Evolutionary conservation across 2,329 filamentous ascomycete genomes (phyloP).

Genomic region (Botrytis squamosa): DNA sequence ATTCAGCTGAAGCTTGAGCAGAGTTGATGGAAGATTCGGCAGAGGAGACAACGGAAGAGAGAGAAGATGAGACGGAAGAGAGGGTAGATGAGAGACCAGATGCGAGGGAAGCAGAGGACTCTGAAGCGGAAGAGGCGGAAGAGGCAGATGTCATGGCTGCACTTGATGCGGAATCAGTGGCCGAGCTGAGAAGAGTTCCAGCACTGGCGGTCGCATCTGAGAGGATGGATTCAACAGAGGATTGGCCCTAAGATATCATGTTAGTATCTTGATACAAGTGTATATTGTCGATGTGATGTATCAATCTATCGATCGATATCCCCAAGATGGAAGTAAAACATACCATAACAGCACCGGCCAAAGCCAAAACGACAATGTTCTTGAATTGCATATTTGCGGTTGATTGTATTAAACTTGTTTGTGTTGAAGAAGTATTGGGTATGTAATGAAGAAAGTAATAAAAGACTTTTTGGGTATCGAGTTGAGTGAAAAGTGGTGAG

Average conservation of each 20-base stretch:
- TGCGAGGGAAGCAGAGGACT: neutral
- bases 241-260: constrained; percentile 25
- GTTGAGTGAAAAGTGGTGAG: neutral
- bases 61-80: neutral
- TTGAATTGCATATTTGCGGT: constrained; percentile 36
- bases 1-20: neutral
- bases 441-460: neutral
- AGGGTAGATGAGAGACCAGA: neutral
- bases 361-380: constrained; percentile 33
- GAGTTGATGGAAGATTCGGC: constrained; percentile 1
- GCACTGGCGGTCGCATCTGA: constrained; percentile 12
- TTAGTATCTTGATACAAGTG: neutral
- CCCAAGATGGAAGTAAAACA: neutral
- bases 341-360: constrained; percentile 32
- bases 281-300: neutral
- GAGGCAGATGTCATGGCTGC: neutral
- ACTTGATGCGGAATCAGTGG: neutral
- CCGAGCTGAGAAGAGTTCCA: neutral
- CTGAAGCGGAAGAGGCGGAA: neutral
- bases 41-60: neutral
- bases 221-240: constrained; percentile 3
- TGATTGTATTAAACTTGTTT: neutral
- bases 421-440: neutral
- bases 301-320: neutral
- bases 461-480: neutral